Conservation (phyloP, 2,329 filamentous ascomycete species). For the Claviceps paspali region DNA sequence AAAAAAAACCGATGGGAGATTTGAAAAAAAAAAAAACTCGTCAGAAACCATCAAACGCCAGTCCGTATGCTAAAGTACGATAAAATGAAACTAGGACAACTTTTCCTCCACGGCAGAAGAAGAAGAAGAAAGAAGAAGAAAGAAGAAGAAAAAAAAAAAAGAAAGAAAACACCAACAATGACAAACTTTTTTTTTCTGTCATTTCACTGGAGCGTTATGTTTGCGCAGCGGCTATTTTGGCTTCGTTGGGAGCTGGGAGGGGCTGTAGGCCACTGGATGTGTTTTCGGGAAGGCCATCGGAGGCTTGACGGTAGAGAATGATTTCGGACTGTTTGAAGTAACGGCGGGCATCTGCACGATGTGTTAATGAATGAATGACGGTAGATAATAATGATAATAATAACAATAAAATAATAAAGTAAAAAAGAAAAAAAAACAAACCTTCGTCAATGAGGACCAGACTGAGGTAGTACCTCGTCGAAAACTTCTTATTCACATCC, state of each 20-base stretch:
- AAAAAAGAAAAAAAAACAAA: slow-evolving; percentile 22
- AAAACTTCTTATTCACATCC: slow-evolving; percentile 99
- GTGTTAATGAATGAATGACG: neutral
- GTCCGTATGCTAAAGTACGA: slow-evolving; percentile 21
- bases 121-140: neutral
- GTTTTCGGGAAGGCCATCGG: slow-evolving; percentile 29
- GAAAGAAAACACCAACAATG: slow-evolving; percentile 1
- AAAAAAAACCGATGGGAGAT: neutral
- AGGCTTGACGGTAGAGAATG: slow-evolving; percentile 76
- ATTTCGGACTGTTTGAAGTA: slow-evolving; percentile 99
- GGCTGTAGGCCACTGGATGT: slow-evolving; percentile 22
- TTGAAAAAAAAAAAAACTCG: neutral
- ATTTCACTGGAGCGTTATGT: neutral
- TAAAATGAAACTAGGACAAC: slow-evolving; percentile 9
- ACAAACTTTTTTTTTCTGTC: neutral
- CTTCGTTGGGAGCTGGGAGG: slow-evolving; percentile 28
- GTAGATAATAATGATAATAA: neutral
- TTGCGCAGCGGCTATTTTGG: slow-evolving; percentile 27
- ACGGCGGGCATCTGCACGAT: slow-evolving; percentile 60
- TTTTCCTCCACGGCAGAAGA: too few species aligned
- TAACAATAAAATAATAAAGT: too few species aligned
- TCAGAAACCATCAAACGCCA: slow-evolving; percentile 20
- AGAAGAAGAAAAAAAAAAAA: slow-evolving; percentile 4
- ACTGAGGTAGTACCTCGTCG: slow-evolving; percentile 92
- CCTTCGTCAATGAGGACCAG: slow-evolving; percentile 92